Evolutionary conservation across 1,284 basidiomycete genomes (phyloP).

Genomic region (Chiua sp.): DNA sequence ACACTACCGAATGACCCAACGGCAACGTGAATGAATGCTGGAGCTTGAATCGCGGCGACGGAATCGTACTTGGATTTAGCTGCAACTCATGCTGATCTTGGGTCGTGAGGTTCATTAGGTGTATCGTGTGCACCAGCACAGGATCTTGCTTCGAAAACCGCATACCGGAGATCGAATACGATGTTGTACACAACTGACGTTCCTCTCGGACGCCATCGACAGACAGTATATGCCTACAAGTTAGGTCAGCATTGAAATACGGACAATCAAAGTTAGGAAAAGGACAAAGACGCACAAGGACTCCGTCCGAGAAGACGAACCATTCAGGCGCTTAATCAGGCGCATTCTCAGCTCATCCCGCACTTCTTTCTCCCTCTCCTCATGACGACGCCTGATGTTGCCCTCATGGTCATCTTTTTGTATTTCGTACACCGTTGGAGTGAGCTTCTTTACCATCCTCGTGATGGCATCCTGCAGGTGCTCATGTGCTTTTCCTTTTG

Average conservation of each 20-base stretch:
- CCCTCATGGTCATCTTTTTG: constrained; percentile 2
- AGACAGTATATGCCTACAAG: constrained; percentile 21
- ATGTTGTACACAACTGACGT: background rate
- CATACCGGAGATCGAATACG: constrained; percentile 22
- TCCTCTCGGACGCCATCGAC: constrained; percentile 11
- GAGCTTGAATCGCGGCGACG: constrained; percentile 39
- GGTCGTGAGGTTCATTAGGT: constrained; percentile 44
- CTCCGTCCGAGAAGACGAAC: constrained; percentile 4
- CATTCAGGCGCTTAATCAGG: constrained; percentile 36
- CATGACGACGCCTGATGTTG: constrained; percentile 5
- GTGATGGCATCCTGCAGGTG: constrained; percentile 8
- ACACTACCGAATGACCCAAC: constrained; percentile 42
- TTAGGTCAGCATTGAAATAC: background rate
- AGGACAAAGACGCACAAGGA: constrained; percentile 19
- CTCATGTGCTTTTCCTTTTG: constrained; percentile 3
- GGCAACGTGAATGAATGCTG: constrained; percentile 41
- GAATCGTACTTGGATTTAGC: constrained; percentile 42
- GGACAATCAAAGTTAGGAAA: background rate
- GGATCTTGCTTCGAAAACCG: constrained; percentile 28
- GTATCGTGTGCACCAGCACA: constrained; percentile 39
- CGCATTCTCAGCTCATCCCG: constrained; percentile 15
- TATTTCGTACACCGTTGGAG: constrained; percentile 5
- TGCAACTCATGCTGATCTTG: constrained; percentile 49
- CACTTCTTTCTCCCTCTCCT: constrained; percentile 17
- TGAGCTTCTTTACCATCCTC: constrained; percentile 7